Base-by-base conservation (phyloP, 2,329 filamentous ascomycete species). In the Ceratocystis papillata region DNA sequence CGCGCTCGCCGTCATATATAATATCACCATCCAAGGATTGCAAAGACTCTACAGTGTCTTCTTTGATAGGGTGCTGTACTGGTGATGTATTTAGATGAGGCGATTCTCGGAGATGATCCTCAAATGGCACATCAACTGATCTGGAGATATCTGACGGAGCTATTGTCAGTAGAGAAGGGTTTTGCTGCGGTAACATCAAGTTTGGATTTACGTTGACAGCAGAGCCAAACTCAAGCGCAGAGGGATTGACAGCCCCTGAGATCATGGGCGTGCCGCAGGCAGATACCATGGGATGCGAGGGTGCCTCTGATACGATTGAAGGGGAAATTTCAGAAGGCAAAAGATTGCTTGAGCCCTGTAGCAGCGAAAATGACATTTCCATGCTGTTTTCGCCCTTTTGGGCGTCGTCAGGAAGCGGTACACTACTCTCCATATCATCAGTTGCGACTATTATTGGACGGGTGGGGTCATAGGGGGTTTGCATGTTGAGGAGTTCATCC, bases 121-220 rank as follows among this genome's bases (percentile, higher is more conserved):
- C 59, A 41, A 63, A 68, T 5, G 66, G 60, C 44, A 71, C 68
- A 41, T 71, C 73, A 25, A 70, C 68, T 3, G 72, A 71, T 46
- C 71, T 73, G 50, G 71, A 75, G 15, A 78, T 75, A 46, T 75
- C 76, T 20, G 76, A 75, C 4, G 75, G 73, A n/a, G 76, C 76
- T 28, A 78, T 70, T 1, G 76, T 77, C 10, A 70, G 20, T 10
- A 59, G 33, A 8, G 53, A 25, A 3, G 62, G 5, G 44, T 46
- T 62, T 59, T 67, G 50, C 7, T 55, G 30, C 30, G 37, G 65
- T n/a, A 69, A 63, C 33, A 60, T 48, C 33, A 65, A 66, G 65
- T 17, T 33, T 44, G 45, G 5, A 50, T 44, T 57, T 44, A 41
- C 3, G 55, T 37, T 57, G 57, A 60, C 66, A 28, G 53, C 20